These are phyloP conservation scores for Vaccinium corymbosum DNA, from an alignment of 148 eudicot species.

Conservation along the genomic window DNA sequence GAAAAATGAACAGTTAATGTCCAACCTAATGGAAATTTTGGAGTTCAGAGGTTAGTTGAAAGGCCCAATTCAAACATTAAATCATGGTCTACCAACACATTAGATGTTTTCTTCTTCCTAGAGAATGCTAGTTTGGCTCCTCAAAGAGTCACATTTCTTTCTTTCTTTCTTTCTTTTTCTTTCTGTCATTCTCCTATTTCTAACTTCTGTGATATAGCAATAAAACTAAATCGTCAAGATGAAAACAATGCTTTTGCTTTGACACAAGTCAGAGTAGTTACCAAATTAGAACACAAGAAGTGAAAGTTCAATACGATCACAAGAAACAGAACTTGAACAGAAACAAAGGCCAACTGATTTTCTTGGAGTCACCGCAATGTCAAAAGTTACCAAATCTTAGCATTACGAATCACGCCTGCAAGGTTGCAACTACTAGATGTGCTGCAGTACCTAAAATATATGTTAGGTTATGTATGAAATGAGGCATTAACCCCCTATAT, in stretches of 20 bases:
- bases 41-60: not conserved
- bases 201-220: too few species aligned
- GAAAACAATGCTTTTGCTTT: not conserved
- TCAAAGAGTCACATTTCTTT: not conserved
- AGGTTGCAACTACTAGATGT: not conserved
- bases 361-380: not conserved
- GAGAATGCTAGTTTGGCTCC: not conserved
- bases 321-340: not conserved
- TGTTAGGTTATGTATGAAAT: not conserved
- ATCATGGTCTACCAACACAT: not conserved
- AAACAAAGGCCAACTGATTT: not conserved
- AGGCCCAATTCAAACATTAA: not conserved
- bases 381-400: too few species aligned
- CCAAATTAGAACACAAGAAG: not conserved
- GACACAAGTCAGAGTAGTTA: not conserved
- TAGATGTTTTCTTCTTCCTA: not conserved
- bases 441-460: not conserved
- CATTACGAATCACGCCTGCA: not conserved
- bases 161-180: not conserved
- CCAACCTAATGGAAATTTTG: not conserved
- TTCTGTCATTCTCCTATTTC: not conserved
- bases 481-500: not conserved
- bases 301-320: not conserved
- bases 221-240: not conserved
- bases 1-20: not conserved